These are phyloP conservation scores for Hyphopichia pseudoburtonii DNA, from an alignment of 1,139 yeast species.

Conservation along the genomic window DNA sequence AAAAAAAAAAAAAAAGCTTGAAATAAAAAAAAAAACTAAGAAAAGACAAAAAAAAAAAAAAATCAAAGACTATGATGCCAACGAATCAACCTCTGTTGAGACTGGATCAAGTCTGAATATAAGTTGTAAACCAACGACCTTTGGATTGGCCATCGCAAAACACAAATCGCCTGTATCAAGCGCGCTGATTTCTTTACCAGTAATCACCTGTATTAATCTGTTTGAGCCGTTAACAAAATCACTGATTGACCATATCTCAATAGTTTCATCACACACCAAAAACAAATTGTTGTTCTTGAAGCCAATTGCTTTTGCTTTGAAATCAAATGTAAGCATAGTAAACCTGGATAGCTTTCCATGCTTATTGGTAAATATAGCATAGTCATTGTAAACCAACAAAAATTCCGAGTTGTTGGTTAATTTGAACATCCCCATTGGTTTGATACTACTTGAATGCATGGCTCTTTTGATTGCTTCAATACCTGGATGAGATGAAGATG, in stretches of 20 bases:
- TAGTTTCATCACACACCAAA: constrained; percentile 63
- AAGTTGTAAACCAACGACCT: constrained; percentile 62
- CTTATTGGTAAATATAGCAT: constrained; percentile 69
- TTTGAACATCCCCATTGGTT: constrained; percentile 66
- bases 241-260: constrained; percentile 68
- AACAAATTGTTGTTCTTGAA: constrained; percentile 60
- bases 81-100: constrained; percentile 1
- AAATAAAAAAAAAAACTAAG: not conserved
- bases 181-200: constrained; percentile 63
- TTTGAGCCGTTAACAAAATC: constrained; percentile 50
- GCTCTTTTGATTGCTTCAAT: constrained; percentile 35
- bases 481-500: constrained; percentile 15
- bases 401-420: constrained; percentile 53
- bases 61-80: not conserved
- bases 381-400: constrained; percentile 68
- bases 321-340: constrained; percentile 60
- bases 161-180: constrained; percentile 46
- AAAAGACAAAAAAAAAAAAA: not conserved
- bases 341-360: constrained; percentile 62
- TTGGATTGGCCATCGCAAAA: constrained; percentile 71
- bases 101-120: constrained; percentile 23
- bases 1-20: not conserved
- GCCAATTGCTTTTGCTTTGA: constrained; percentile 58
- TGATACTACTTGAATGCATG: constrained; percentile 34
- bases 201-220: constrained; percentile 66